Base-by-base conservation (phyloP, 148 eudicot genomes). In the Rheum nobile region DNA sequence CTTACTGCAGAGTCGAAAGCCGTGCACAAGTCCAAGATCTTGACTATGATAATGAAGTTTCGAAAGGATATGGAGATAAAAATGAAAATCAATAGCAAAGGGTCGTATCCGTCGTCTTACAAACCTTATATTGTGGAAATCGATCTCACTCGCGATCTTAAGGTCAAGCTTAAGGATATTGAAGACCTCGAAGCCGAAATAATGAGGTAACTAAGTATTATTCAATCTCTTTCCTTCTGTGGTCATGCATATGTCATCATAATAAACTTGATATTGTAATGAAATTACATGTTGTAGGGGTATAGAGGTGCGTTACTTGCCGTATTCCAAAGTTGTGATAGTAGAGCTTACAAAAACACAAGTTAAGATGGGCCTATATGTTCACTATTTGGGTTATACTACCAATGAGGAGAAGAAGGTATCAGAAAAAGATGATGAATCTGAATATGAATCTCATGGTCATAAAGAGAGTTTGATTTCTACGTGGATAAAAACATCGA, bases 1-100 rank as follows among this genome's bases (percentile, higher is more conserved):
- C 74, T 47, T 42, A 46, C 4, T 6, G 44, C 74, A 44, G 55
- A 72, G 57, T 21, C 52, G 6, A 72, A 42, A 72, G 74, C 74
- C 4, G 55, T 44, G 37, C 47, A 22, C 11, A 70, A 70, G 14
- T 70, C 47, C 3, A 26, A 70, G n/a, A 39, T 70, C 31, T 11
- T 70, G 14, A 38, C 17, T 70, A 70, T 11, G 47, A 70, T 70
- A 70, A 70, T 21, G 9, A 70, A 16, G 72, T 35, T 70, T 39
- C 47, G 34, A 26, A 59, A 26, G 35, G 17, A 24, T 26, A 59
- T 59, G 67, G 67, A 59, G 26, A 28, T 12, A 4, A 29, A 59
- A 59, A 1, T 41, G 34, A 28, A 57, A 57, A 1, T 7, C 57
- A 50, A 50, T 50, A 19, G 57, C 2, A 6, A 50, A 50, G 11